Evolutionary conservation across 176 grass and related monocot genomes (phyloP).

Genomic region (Avena sativa): DNA sequence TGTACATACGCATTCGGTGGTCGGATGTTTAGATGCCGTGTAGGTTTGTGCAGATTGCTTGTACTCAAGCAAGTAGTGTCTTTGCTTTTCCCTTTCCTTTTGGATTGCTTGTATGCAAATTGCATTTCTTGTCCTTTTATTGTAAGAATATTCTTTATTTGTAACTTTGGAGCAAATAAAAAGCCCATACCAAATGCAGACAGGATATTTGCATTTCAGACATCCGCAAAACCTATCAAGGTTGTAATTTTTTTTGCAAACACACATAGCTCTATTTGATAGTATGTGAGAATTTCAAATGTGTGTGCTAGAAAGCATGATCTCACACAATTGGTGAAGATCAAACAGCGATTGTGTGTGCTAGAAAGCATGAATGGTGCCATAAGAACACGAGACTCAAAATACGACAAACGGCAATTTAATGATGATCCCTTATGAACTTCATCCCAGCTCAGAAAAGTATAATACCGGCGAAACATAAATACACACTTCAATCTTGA

Average conservation of each 20-base stretch:
- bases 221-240: background rate
- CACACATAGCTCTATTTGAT: background rate
- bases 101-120: background rate
- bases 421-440: background rate
- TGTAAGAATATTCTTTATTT: background rate
- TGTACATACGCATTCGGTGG: background rate
- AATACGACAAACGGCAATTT: background rate
- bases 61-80: background rate
- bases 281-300: background rate
- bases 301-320: background rate
- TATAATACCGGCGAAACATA: background rate
- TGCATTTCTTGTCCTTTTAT: background rate
- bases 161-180: too few species aligned
- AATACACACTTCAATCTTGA: background rate
- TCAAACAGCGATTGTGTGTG: background rate
- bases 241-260: background rate
- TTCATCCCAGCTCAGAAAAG: background rate
- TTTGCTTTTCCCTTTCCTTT: background rate
- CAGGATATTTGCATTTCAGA: background rate
- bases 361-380: background rate
- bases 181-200: background rate
- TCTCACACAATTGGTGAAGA: too few species aligned
- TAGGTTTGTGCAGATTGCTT: background rate
- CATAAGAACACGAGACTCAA: background rate
- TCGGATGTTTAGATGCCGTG: background rate